These are phyloP conservation scores for Ophiostoma himal-ulmi DNA, from an alignment of 2,329 filamentous ascomycete genomes.

Conservation along the genomic window DNA sequence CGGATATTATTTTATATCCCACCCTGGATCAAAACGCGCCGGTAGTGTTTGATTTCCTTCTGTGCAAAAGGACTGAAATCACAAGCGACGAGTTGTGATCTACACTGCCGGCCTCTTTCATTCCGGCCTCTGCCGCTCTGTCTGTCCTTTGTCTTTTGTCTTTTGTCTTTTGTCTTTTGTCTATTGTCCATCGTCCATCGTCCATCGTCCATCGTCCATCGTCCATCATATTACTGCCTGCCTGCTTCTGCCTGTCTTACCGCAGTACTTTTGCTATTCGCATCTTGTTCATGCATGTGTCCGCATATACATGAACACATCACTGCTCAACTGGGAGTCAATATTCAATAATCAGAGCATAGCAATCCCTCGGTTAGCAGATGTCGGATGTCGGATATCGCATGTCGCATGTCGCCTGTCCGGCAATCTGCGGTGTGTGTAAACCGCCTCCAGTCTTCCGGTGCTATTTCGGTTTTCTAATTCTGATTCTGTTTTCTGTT, in stretches of 20 bases:
- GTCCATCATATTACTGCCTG: too few relatives aligned
- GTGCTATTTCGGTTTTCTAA: too few relatives aligned
- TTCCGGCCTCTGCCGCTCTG: neutral
- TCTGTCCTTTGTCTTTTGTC: neutral
- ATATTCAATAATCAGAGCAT: neutral
- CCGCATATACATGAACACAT: neutral
- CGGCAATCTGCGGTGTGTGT: neutral
- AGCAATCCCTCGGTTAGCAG: neutral
- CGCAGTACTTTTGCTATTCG: neutral
- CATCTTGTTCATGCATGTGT: neutral
- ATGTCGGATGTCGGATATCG: neutral
- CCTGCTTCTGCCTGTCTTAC: neutral
- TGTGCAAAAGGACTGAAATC: neutral
- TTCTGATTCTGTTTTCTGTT: too few relatives aligned
- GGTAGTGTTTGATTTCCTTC: neutral
- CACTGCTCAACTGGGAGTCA: neutral
- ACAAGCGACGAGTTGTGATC: neutral
- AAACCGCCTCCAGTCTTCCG: too few relatives aligned
- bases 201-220: too few relatives aligned
- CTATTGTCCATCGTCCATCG: too few relatives aligned
- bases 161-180: too few relatives aligned
- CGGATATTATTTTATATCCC: neutral
- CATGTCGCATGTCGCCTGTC: neutral
- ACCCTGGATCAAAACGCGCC: too few relatives aligned
- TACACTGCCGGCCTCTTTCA: neutral